Evolutionary conservation across 2,329 filamentous ascomycete species (phyloP).

Genomic region (Aschersonia sp.): DNA sequence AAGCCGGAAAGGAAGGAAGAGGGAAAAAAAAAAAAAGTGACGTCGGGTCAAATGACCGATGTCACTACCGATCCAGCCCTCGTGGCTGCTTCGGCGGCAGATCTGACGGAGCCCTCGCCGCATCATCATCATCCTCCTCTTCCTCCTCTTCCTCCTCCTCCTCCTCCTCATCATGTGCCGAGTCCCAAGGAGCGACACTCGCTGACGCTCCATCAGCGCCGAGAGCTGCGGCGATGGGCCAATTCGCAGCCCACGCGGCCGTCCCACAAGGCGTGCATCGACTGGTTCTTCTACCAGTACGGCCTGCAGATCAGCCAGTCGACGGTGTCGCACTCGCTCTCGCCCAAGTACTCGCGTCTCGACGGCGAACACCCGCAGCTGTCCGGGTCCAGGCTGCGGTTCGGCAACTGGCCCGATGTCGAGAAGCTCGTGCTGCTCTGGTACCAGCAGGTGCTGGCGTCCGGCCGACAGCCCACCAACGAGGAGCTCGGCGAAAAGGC

Average conservation of each 20-base stretch:
- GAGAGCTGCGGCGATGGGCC: constrained; percentile 44
- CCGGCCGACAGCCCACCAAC: constrained; percentile 44
- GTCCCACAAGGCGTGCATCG: constrained; percentile 46
- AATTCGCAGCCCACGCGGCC: constrained; percentile 40
- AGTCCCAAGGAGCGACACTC: constrained; percentile 37
- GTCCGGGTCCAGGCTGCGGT: constrained; percentile 45
- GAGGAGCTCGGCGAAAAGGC: constrained; percentile 49
- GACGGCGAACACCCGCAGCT: constrained; percentile 44
- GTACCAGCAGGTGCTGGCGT: constrained; percentile 36
- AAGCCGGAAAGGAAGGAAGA: background rate
- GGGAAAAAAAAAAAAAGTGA: background rate
- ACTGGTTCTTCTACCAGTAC: constrained; percentile 45
- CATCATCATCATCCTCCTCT: background rate
- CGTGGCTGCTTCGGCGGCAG: constrained; percentile 16
- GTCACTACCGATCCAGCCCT: constrained; percentile 23
- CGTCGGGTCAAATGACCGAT: constrained; percentile 15
- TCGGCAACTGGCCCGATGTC: constrained; percentile 50
- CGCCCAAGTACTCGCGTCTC: constrained; percentile 45
- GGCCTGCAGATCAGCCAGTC: constrained; percentile 47
- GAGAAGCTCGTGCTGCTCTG: constrained; percentile 41
- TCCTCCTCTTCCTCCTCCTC: too few species aligned
- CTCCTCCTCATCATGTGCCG: background rate
- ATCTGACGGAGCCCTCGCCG: constrained; percentile 7
- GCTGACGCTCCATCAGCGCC: constrained; percentile 46
- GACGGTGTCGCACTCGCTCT: constrained; percentile 47